A percentile compares a stretch with the other conserved stretches of the same genome.
Conservation (phyloP, 768 basidiomycete genomes). For the Termitomyces heimii region DNA sequence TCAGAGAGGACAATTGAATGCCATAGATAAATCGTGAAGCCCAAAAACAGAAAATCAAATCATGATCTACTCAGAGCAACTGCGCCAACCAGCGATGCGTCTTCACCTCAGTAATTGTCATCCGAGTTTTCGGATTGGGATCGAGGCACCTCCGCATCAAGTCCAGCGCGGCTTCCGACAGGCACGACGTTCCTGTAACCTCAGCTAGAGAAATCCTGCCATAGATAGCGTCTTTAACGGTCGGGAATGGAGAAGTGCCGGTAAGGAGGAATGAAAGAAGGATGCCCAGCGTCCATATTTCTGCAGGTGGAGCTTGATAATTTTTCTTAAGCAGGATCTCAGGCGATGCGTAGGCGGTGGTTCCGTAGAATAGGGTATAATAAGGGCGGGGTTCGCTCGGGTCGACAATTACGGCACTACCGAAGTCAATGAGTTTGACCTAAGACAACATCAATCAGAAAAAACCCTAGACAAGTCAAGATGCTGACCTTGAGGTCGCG, state of each 20-base stretch:
- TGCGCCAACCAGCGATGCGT: constrained; percentile 74
- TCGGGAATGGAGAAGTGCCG: constrained; percentile 89
- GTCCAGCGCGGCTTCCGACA: constrained; percentile 47
- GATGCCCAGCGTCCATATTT: constrained; percentile 95
- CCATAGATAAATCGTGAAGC: not conserved
- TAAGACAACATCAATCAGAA: constrained; percentile 19
- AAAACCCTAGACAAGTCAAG: not conserved
- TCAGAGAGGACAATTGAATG: not conserved
- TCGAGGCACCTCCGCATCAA: constrained; percentile 78
- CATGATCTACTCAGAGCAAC: not conserved
- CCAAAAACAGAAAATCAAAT: not conserved
- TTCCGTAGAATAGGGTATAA: constrained; percentile 84
- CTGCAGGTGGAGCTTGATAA: constrained; percentile 91
- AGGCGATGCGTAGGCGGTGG: constrained; percentile 92
- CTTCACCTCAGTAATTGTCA: constrained; percentile 76
- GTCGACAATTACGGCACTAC: constrained; percentile 77
- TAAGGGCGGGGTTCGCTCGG: constrained; percentile 54
- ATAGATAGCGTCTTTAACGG: constrained; percentile 70
- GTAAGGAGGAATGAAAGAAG: constrained; percentile 93
- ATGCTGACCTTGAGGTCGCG: constrained; percentile 55
- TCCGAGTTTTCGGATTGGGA: constrained; percentile 73
- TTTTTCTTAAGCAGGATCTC: constrained; percentile 86
- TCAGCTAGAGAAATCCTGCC: constrained; percentile 55
- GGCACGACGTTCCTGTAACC: constrained; percentile 22
- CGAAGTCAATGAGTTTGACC: constrained; percentile 97